Evolutionary conservation across 257 asterid genomes (phyloP).

Genomic region (Lantana camara): DNA sequence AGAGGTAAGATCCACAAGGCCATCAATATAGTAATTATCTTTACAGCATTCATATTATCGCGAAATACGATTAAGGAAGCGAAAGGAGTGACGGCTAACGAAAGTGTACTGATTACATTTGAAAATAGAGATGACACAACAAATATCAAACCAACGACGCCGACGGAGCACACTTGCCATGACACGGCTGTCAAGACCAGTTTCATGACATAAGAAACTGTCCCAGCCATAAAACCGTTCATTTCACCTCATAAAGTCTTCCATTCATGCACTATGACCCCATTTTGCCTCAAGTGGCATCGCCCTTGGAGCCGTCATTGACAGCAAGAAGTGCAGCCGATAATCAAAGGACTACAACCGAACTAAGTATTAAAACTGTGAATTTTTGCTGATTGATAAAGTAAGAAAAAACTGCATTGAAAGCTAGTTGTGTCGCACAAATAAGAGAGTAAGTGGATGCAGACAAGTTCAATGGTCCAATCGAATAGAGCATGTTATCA

Average conservation of each 20-base stretch:
- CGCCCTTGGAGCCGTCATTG: slow-evolving; percentile 45
- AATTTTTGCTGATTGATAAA: slow-evolving; percentile 57
- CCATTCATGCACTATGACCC: slow-evolving; percentile 57
- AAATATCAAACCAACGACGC: slow-evolving; percentile 60
- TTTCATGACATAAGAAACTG: slow-evolving; percentile 48
- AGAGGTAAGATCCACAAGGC: slow-evolving; percentile 58
- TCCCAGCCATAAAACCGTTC: slow-evolving; percentile 46
- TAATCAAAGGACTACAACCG: slow-evolving; percentile 54
- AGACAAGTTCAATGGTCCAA: slow-evolving; percentile 57
- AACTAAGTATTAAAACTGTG: slow-evolving; percentile 50
- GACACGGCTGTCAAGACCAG: slow-evolving; percentile 55
- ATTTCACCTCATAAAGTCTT: slow-evolving; percentile 49
- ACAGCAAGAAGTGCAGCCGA: slow-evolving; percentile 55
- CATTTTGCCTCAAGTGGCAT: slow-evolving; percentile 39
- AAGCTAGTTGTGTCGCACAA: slow-evolving; percentile 63
- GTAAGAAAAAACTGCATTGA: slow-evolving; percentile 53
- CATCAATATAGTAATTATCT: slow-evolving; percentile 50
- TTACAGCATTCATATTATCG: slow-evolving; percentile 50
- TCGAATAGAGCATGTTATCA: slow-evolving; percentile 63
- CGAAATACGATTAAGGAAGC: slow-evolving; percentile 53
- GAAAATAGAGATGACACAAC: slow-evolving; percentile 60
- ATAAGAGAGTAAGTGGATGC: slow-evolving; percentile 72
- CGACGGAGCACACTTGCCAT: slow-evolving; percentile 64
- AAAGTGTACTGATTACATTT: slow-evolving; percentile 58
- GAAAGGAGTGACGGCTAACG: slow-evolving; percentile 60